Conservation (phyloP, 495 filamentous ascomycete species). For the Cairneyella variabilis region DNA sequence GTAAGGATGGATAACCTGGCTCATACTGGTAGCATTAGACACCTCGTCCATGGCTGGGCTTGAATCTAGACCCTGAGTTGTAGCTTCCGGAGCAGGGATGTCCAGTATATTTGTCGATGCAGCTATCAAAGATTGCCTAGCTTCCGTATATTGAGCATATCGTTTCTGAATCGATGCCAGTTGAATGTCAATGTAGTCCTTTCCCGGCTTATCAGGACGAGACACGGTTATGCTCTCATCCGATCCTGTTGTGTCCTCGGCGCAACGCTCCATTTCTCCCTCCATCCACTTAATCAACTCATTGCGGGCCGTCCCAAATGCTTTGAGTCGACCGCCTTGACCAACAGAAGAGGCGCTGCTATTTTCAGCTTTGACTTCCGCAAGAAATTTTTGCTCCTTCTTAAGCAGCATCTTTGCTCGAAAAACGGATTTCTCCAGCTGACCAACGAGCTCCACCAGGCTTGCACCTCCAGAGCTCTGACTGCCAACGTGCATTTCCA, state of each 20-base stretch:
- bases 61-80: not conserved
- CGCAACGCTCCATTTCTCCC: slow-evolving; percentile 51
- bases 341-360: not conserved
- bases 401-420: slow-evolving; percentile 58
- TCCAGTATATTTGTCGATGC: not conserved
- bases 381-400: slow-evolving; percentile 57
- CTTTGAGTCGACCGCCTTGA: slow-evolving; percentile 28
- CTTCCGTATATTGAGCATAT: slow-evolving; percentile 41
- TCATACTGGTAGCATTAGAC: not conserved
- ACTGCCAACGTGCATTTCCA: slow-evolving; percentile 21
- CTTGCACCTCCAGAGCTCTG: slow-evolving; percentile 28
- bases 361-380: slow-evolving; percentile 44
- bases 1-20: slow-evolving; percentile 39
- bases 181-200: slow-evolving; percentile 23
- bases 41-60: not conserved
- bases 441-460: slow-evolving; percentile 49
- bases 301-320: slow-evolving; percentile 50
- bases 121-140: slow-evolving; percentile 40
- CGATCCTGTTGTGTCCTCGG: slow-evolving; percentile 36
- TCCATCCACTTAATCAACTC: slow-evolving; percentile 73
- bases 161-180: slow-evolving; percentile 29
- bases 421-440: slow-evolving; percentile 62
- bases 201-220: slow-evolving; percentile 25
- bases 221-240: slow-evolving; percentile 27
- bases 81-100: not conserved